A percentile compares a stretch with the other conserved stretches of the same genome.
Evolutionary conservation across 1,284 basidiomycete species (phyloP).

Genomic region (Cystobasidiaceae sp.): DNA sequence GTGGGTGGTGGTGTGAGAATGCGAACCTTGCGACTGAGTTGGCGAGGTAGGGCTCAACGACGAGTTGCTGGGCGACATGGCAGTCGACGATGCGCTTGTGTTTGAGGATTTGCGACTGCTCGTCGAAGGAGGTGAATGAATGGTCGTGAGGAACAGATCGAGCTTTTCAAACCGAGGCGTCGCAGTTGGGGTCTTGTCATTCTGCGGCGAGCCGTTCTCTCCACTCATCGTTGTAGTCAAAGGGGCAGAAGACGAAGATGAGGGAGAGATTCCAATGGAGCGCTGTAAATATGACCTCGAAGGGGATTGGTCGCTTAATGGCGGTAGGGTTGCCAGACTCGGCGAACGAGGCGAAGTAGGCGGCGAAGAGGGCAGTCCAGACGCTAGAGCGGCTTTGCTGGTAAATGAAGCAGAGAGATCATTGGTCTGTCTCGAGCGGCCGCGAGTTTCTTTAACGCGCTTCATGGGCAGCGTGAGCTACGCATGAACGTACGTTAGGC

Average conservation of each 20-base stretch:
- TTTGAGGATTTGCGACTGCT: not conserved
- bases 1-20: not conserved
- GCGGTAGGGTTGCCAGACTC: too few relatives aligned
- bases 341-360: not conserved
- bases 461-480: constrained; percentile 23
- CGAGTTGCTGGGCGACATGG: not conserved
- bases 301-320: not conserved
- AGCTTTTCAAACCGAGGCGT: constrained; percentile 1
- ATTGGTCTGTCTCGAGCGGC: not conserved
- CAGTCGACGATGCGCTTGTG: not conserved
- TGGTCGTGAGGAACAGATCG: not conserved
- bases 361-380: not conserved
- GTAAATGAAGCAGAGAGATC: constrained; percentile 4
- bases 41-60: not conserved
- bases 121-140: not conserved
- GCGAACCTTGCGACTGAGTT: not conserved
- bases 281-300: not conserved
- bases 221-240: not conserved
- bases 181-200: constrained; percentile 12
- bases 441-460: constrained; percentile 7
- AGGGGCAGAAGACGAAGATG: not conserved
- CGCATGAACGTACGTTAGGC: not conserved
- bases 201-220: not conserved
- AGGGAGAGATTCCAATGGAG: not conserved
- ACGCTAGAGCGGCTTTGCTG: not conserved